Evolutionary conservation across 306 rosid genomes (phyloP).

Genomic region (Alnus rubra): DNA sequence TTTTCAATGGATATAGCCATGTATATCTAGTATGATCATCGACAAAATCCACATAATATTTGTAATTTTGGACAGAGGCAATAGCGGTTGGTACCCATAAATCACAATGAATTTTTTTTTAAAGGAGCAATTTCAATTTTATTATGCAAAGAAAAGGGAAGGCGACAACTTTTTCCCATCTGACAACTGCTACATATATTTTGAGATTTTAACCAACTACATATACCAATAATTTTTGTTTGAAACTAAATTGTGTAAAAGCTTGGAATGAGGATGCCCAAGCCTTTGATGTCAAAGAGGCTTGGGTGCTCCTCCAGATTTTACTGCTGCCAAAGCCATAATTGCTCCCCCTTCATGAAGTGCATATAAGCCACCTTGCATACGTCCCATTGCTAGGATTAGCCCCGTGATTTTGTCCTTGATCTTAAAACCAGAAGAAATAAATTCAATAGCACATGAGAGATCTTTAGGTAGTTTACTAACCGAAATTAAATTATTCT

Average conservation of each 20-base stretch:
- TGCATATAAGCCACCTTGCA: neutral
- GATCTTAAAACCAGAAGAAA: neutral
- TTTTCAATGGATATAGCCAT: neutral
- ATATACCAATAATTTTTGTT: no score
- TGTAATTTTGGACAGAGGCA: neutral
- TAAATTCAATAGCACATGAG: neutral
- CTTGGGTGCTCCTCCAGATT: neutral
- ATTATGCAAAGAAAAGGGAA: neutral
- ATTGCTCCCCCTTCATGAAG: neutral
- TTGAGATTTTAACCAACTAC: neutral
- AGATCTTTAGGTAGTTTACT: neutral
- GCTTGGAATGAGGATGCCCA: neutral
- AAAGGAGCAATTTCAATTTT: neutral
- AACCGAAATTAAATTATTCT: no score
- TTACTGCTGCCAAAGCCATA: neutral
- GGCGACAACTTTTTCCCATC: neutral
- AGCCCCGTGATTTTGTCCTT: neutral
- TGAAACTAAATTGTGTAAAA: neutral
- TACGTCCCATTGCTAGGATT: neutral
- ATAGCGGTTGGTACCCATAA: neutral
- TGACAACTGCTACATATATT: neutral
- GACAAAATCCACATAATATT: neutral
- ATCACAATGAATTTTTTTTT: neutral
- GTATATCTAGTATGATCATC: neutral
- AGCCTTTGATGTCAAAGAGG: neutral